Base-by-base conservation (phyloP, 768 basidiomycete species). In the Omphalotus guepiniiformis region DNA sequence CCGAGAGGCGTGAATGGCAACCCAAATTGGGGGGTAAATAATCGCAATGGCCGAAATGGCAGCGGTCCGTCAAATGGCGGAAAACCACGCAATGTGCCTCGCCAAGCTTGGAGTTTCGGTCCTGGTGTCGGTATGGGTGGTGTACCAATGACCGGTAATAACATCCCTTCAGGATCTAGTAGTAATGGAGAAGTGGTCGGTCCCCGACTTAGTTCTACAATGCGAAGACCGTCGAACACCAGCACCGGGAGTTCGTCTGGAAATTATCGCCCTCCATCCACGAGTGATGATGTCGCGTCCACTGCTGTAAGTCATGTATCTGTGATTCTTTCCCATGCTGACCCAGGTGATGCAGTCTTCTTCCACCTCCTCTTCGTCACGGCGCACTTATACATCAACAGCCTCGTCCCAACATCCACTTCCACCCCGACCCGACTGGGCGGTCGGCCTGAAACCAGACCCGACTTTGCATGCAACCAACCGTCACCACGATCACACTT, bases 391-490 rank as follows among this genome's bases (percentile, higher is more conserved):
- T 53, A 86, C 85, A 1, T 88, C 88, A 27, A 79, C 77, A 1
- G 72, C 84, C 4, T 88, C 88, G 3, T 18, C 76, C 74, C 74
- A 89, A 66, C 81, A 83, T 48, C 90, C 89, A 12, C 73, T 93
- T 30, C 90, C 90, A 3, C 69, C 88, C 2, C 75, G 90, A 48
- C 90, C 90, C 32, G 90, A 93, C 61, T 93, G 91, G 90, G 89
- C 90, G 15, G 86, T 92, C 3, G 88, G 88, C 13, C 71, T 92
- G 27, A 88, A 85, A 61, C 79, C 88, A 0, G 83, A 88, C 50
- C 82, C 83, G 23, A 85, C 80, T 11, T 63, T 86, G 22, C 78
- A 85, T 53, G 38, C 74, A 25, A 65, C 75, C 1, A 68, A 68
- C 22, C 74, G 81, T 8, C 77, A 81, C 57, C 79, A 79, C 49